Percentiles rank a stretch among this genome's conserved stretches.
Conservation (phyloP, 2,329 filamentous ascomycete species). For the Cladosporium sp. region DNA sequence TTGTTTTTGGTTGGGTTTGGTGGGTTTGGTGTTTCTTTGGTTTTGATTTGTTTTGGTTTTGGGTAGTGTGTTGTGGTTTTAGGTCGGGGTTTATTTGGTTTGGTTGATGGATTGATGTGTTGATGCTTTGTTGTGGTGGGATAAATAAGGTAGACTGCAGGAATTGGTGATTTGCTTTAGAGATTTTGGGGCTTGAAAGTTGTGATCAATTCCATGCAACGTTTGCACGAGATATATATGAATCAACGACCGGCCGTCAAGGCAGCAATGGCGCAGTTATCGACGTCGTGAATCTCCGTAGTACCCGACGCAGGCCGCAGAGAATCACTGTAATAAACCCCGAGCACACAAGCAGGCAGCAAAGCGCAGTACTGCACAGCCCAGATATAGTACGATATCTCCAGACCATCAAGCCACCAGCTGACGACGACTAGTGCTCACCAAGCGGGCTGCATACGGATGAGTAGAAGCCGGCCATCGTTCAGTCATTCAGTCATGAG, state of each 20-base stretch:
- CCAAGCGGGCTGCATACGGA: neutral
- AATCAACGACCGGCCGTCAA: too few relatives aligned
- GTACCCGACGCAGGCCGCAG: too few relatives aligned
- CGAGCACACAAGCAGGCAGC: too few relatives aligned
- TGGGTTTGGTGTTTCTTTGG: neutral
- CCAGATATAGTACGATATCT: neutral
- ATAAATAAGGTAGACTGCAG: too few relatives aligned
- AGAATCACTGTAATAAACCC: too few relatives aligned
- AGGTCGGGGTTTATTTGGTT: neutral
- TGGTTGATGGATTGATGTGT: neutral
- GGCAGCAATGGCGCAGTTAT: too few relatives aligned
- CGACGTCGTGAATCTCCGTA: too few relatives aligned
- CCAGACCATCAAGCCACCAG: neutral
- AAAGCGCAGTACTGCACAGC: neutral
- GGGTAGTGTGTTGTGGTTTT: neutral
- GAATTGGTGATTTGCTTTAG: too few relatives aligned
- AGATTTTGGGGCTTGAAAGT: too few relatives aligned
- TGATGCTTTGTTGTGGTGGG: neutral
- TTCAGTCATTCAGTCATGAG: neutral
- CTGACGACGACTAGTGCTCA: neutral
- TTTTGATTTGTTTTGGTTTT: neutral
- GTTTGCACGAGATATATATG: too few relatives aligned
- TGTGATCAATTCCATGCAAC: too few relatives aligned
- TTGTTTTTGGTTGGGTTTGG: neutral
- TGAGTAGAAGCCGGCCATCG: neutral